phyloP scores from a whole-genome alignment of 2,329 filamentous ascomycete genomes.

The Mollisiaceae sp. region DNA sequence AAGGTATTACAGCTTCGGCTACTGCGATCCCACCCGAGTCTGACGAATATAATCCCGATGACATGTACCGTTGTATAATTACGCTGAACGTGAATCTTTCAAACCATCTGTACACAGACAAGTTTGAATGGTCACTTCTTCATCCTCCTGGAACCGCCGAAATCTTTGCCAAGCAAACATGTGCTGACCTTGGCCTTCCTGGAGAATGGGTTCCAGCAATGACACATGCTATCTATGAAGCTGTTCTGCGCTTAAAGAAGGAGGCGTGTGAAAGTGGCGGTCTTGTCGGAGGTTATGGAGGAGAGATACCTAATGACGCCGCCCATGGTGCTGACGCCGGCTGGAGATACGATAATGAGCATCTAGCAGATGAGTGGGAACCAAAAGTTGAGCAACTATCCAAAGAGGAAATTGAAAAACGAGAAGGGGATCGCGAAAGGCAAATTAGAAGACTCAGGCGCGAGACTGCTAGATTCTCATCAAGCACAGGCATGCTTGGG shows the following conservation, averaged over 20 bases:
- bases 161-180: constrained; percentile 89
- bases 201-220: constrained; percentile 95
- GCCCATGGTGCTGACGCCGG: constrained; percentile 83
- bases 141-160: constrained; percentile 93
- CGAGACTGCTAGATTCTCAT: constrained; percentile 92
- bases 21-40: constrained; percentile 67
- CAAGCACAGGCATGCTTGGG: constrained; percentile 79
- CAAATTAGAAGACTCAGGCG: constrained; percentile 85
- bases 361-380: constrained; percentile 83
- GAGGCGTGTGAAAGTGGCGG: constrained; percentile 93
- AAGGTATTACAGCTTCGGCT: constrained; percentile 71
- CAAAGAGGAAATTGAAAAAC: constrained; percentile 97
- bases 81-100: constrained; percentile 89
- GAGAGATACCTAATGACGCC: constrained; percentile 87
- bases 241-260: constrained; percentile 90
- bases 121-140: constrained; percentile 95
- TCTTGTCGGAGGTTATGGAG: constrained; percentile 73
- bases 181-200: constrained; percentile 84
- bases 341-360: constrained; percentile 94
- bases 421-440: constrained; percentile 90
- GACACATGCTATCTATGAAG: constrained; percentile 96
- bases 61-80: constrained; percentile 93
- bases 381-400: constrained; percentile 81
- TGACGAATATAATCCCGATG: constrained; percentile 84
- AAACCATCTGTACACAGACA: constrained; percentile 92